These are phyloP conservation scores for Epichloe amarillans DNA, from an alignment of 2,329 filamentous ascomycete species.

Conservation along the genomic window DNA sequence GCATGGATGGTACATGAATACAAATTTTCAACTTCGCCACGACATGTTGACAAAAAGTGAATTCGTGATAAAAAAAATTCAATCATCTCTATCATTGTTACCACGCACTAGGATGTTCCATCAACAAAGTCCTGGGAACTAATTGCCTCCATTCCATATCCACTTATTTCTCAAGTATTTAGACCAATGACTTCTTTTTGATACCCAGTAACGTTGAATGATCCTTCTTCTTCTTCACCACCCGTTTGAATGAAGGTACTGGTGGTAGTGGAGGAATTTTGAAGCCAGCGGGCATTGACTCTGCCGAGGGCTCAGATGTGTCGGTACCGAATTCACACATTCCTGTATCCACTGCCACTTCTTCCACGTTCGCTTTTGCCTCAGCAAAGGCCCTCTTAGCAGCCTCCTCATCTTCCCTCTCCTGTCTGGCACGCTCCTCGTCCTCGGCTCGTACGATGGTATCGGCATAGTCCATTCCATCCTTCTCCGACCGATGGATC, in stretches of 20 bases:
- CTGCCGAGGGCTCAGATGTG: slow-evolving; percentile 9
- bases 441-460: slow-evolving; percentile 41
- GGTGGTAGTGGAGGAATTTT: slow-evolving; percentile 18
- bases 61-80: no score
- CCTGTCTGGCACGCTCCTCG: slow-evolving; percentile 49
- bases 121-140: no score
- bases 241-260: slow-evolving; percentile 53
- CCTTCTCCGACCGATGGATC: slow-evolving; percentile 61
- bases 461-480: slow-evolving; percentile 48
- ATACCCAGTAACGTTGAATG: slow-evolving; percentile 63
- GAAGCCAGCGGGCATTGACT: slow-evolving; percentile 13
- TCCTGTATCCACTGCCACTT: slow-evolving; percentile 13
- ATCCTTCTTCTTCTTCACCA: slow-evolving; percentile 80
- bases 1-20: neutral
- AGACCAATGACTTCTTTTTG: slow-evolving; percentile 65
- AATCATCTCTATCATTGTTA: no score
- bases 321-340: neutral
- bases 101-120: no score
- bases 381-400: slow-evolving; percentile 66
- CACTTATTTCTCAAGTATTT: neutral
- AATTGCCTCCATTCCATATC: no score
- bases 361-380: slow-evolving; percentile 39
- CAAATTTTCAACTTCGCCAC: neutral
- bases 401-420: slow-evolving; percentile 72
- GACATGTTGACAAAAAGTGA: neutral